Base-by-base conservation (phyloP, 306 rosid genomes). In the Rosa multiflora region DNA sequence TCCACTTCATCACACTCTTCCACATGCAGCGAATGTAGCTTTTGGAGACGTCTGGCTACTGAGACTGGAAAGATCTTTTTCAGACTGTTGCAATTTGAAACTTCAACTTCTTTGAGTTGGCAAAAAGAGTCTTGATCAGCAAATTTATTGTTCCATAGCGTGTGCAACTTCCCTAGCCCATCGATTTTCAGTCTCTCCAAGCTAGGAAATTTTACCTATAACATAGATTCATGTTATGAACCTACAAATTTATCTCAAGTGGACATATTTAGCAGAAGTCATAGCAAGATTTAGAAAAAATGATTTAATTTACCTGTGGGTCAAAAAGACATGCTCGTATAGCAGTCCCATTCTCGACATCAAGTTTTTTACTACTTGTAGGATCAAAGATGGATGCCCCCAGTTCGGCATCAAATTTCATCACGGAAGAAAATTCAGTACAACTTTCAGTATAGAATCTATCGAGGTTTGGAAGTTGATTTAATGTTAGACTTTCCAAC, bases 1-100 rank as follows among this genome's bases (percentile, higher is more conserved):
- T 12, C 42, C 18, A 62, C 40, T 29, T 13, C 18, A 10, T 11
- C 4, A 62, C 64, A 58, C 0, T 0, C 0, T 0, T 0, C 0
- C 32, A 58, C 13, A 0, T 0, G 0, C 35, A 58, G 35, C 4
- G 0, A 3, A 21, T 4, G 1, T 21, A 58, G 64, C 5, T 58
- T 21, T 0, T 21, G 35, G 21, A 58, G 64, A 58, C 14, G 5
- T 58, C 35, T 58, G 32, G 13, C 64, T 6, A 7, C 35, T 3
- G 14, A 58, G 5, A 12, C 29, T 9, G 35, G 32, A 10, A 58
- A 58, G 14, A 21, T 58, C 4, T 21, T 58, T 23, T 9, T 21
- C 6, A 58, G 6, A 2, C 32, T 58, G 0, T 21, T 0, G 10
- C 63, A 58, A 3, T 21, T 0, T 1, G 2, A 8, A 58, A 21